Conservation (phyloP, 345 rosid genomes). For the Cardamine chenopodiifolia region DNA sequence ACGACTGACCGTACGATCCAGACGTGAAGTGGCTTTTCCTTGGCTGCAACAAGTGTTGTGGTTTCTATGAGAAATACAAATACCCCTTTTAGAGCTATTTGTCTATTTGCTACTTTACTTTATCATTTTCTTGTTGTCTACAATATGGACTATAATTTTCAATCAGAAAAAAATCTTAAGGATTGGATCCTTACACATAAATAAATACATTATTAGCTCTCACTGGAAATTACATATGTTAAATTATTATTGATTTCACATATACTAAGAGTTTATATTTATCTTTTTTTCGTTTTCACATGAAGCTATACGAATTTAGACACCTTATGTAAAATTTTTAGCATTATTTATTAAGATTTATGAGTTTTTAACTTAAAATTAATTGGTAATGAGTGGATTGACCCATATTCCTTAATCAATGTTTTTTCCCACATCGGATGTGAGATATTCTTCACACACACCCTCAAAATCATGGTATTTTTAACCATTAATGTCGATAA, state of each 20-base stretch:
- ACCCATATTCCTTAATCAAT: too few species aligned
- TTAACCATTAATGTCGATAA: too few species aligned
- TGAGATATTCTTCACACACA: too few species aligned
- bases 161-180: not conserved
- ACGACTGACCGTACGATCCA: not conserved
- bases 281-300: not conserved
- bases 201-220: not conserved
- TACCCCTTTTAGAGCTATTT: constrained; percentile 14
- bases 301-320: not conserved
- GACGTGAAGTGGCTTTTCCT: constrained; percentile 37
- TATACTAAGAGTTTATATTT: not conserved
- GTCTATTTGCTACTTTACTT: constrained; percentile 5
- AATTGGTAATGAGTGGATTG: too few species aligned
- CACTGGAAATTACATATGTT: not conserved
- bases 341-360: too few species aligned
- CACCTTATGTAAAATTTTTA: not conserved
- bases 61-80: constrained; percentile 9
- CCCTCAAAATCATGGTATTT: too few species aligned
- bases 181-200: constrained; percentile 9
- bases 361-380: too few species aligned
- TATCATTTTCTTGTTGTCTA: constrained; percentile 19
- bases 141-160: not conserved
- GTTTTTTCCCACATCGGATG: too few species aligned
- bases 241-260: not conserved
- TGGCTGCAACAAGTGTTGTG: constrained; percentile 29